These are phyloP conservation scores for Rhodotorula sp. DNA, from an alignment of 1,284 basidiomycete genomes.

Conservation along the genomic window DNA sequence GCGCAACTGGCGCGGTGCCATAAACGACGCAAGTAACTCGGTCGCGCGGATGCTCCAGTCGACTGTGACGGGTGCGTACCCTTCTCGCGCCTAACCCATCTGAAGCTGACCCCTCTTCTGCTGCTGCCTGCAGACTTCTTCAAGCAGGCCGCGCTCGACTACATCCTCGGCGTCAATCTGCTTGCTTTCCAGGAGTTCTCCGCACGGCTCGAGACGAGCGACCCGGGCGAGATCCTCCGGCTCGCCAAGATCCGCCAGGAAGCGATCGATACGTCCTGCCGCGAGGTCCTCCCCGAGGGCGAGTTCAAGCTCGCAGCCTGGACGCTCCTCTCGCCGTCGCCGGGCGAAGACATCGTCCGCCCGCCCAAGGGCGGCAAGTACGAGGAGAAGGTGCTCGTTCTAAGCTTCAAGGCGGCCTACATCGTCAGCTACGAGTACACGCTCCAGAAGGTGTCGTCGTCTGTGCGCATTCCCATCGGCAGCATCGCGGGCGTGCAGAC, in stretches of 20 bases:
- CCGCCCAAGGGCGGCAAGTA: slow-evolving; percentile 65
- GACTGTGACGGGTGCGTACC: slow-evolving; percentile 44
- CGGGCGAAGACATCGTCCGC: slow-evolving; percentile 67
- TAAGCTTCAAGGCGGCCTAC: slow-evolving; percentile 52
- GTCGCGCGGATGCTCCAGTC: slow-evolving; percentile 66
- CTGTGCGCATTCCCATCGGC: slow-evolving; percentile 71
- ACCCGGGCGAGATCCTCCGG: slow-evolving; percentile 83
- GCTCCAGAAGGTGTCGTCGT: slow-evolving; percentile 49
- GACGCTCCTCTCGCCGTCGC: slow-evolving; percentile 83
- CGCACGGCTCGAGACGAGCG: slow-evolving; percentile 78
- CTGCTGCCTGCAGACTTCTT: slow-evolving; percentile 81
- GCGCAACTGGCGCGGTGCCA: slow-evolving; percentile 83
- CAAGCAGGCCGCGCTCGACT: slow-evolving; percentile 72
- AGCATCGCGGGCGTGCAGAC: slow-evolving; percentile 77
- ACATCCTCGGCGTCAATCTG: slow-evolving; percentile 82
- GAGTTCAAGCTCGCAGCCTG: slow-evolving; percentile 81
- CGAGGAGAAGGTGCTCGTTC: slow-evolving; percentile 87
- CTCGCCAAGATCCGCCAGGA: slow-evolving; percentile 83
- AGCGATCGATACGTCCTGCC: slow-evolving; percentile 82
- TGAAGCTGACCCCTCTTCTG: slow-evolving; percentile 50
- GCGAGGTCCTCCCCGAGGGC: slow-evolving; percentile 75
- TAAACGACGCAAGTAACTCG: slow-evolving; percentile 66
- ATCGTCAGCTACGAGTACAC: slow-evolving; percentile 44
- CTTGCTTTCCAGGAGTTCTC: slow-evolving; percentile 89
- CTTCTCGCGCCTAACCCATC: background rate